Conservation (phyloP, 257 asterid species). For the Solanum bulbocastanum region DNA sequence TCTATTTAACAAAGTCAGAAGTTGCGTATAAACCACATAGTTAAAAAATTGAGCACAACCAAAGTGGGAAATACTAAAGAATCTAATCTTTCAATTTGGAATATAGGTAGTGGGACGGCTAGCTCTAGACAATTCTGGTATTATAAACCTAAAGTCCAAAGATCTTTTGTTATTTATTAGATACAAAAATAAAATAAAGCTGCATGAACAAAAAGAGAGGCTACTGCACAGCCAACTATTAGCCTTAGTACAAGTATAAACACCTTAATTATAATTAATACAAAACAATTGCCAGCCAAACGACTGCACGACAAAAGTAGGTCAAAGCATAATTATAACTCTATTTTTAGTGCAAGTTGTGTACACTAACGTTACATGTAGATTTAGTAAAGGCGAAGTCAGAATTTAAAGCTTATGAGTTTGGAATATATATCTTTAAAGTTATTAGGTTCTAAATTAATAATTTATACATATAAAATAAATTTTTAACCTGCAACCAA, state of each 20-base stretch:
- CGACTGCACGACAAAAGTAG: neutral
- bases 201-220: slow-evolving; percentile 14
- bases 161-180: neutral
- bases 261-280: neutral
- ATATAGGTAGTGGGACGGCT: slow-evolving; percentile 12
- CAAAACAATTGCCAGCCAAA: neutral
- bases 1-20: slow-evolving; percentile 12
- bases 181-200: slow-evolving; percentile 1
- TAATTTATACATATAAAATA: too few relatives aligned
- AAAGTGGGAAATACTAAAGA: slow-evolving; percentile 22
- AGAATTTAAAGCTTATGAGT: too few relatives aligned
- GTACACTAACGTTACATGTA: neutral
- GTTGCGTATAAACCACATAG: slow-evolving; percentile 35
- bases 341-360: neutral
- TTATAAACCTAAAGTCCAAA: neutral
- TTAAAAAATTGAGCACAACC: slow-evolving; percentile 6
- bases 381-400: too few relatives aligned
- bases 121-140: neutral
- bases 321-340: neutral
- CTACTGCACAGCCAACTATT: neutral
- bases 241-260: neutral
- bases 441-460: neutral
- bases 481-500: neutral
- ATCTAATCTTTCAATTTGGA: neutral
- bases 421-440: too few relatives aligned